Conservation (phyloP, 805 yeast species). For the Saturnispora mendoncae region DNA sequence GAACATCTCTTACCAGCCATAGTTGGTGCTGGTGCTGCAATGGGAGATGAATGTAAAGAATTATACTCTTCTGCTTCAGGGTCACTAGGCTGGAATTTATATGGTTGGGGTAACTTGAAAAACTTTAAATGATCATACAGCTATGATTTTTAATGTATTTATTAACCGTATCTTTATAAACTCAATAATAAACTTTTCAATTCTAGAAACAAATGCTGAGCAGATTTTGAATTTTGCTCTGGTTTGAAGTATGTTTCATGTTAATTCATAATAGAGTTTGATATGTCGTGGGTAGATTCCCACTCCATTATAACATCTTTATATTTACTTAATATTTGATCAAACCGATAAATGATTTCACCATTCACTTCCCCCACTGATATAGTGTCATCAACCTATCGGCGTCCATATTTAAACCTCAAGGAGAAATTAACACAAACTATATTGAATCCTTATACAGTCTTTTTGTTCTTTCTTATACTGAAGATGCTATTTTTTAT, state of each 20-base stretch:
- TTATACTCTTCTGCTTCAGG: conserved; percentile 36
- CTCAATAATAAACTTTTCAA: conserved; percentile 3
- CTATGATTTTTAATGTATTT: neutral
- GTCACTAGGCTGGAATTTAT: conserved; percentile 66
- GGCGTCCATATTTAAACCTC: conserved; percentile 37
- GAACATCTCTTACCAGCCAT: conserved; percentile 67
- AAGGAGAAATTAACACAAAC: conserved; percentile 52
- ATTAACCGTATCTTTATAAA: neutral
- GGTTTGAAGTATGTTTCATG: neutral
- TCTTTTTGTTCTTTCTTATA: conserved; percentile 45
- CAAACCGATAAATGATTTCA: too few species aligned
- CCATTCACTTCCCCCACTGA: conserved; percentile 11
- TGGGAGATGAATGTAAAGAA: conserved; percentile 35
- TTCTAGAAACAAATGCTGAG: conserved; percentile 1
- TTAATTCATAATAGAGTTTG: neutral
- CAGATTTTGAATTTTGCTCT: neutral
- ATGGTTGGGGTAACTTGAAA: conserved; percentile 31
- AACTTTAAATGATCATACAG: neutral
- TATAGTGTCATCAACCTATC: conserved; percentile 11
- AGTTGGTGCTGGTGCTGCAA: conserved; percentile 50
- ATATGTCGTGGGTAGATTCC: too few species aligned
- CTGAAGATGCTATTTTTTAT: conserved; percentile 55
- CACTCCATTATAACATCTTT: too few species aligned
- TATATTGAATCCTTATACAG: conserved; percentile 57
- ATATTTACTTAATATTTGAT: too few species aligned